Evolutionary conservation across 2,329 filamentous ascomycete genomes (phyloP).

Genomic region (Aplosporella prunicola): DNA sequence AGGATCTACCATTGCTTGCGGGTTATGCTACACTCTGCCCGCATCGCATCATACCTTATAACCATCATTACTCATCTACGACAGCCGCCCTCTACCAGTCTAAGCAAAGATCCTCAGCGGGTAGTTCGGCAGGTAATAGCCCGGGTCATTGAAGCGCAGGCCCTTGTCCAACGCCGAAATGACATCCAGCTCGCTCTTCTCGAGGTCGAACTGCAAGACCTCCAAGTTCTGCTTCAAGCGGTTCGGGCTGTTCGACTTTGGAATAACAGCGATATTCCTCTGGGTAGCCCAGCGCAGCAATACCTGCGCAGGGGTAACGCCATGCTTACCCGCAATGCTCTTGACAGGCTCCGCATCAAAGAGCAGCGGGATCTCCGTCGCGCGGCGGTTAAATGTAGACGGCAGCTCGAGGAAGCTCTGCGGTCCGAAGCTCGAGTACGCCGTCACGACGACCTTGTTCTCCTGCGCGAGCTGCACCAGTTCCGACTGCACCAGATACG

Average conservation of each 20-base stretch:
- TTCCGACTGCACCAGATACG: slow-evolving; percentile 68
- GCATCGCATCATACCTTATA: too few relatives aligned
- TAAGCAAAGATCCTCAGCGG: slow-evolving; percentile 21
- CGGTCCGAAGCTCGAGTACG: slow-evolving; percentile 77
- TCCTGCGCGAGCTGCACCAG: slow-evolving; percentile 60
- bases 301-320: slow-evolving; percentile 68
- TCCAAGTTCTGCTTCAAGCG: slow-evolving; percentile 26
- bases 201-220: slow-evolving; percentile 23
- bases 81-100: too few relatives aligned
- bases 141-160: slow-evolving; percentile 25
- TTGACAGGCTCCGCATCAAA: slow-evolving; percentile 61
- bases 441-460: slow-evolving; percentile 65
- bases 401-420: slow-evolving; percentile 65
- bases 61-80: too few relatives aligned
- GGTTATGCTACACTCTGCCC: too few relatives aligned
- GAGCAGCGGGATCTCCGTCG: slow-evolving; percentile 55
- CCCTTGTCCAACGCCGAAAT: slow-evolving; percentile 28
- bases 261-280: slow-evolving; percentile 67
- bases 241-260: slow-evolving; percentile 45
- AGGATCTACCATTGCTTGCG: too few relatives aligned
- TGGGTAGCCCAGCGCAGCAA: slow-evolving; percentile 83
- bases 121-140: slow-evolving; percentile 18
- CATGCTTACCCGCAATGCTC: slow-evolving; percentile 56
- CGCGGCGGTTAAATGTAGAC: slow-evolving; percentile 56
- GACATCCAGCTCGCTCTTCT: slow-evolving; percentile 20